Conservation (phyloP, 768 basidiomycete species). For the Grammothele lineata region DNA sequence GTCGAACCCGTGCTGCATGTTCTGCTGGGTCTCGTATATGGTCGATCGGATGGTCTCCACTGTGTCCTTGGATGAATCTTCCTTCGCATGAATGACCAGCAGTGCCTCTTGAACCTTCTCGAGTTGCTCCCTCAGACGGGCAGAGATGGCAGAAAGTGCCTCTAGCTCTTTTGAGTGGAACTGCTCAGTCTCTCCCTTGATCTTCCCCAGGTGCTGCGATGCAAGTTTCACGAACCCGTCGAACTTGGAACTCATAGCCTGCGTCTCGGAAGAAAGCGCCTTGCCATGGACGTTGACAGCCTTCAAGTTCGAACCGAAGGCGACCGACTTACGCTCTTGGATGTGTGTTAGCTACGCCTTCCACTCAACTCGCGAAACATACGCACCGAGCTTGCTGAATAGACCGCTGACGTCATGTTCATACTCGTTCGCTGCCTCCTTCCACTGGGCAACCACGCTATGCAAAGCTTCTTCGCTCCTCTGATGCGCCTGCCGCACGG, state of each 20-base stretch:
- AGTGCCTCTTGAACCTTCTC: conserved; percentile 49
- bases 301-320: conserved; percentile 61
- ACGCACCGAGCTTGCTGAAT: conserved; percentile 80
- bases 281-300: conserved; percentile 61
- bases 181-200: conserved; percentile 53
- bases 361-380: not conserved
- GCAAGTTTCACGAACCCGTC: conserved; percentile 58
- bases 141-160: conserved; percentile 44
- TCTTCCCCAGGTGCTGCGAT: conserved; percentile 44
- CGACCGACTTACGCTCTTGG: conserved; percentile 68
- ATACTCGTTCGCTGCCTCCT: conserved; percentile 60
- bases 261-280: conserved; percentile 50
- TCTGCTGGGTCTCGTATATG: conserved; percentile 49
- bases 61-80: conserved; percentile 50
- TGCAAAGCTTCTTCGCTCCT: conserved; percentile 68
- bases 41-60: conserved; percentile 43
- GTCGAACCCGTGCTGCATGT: conserved; percentile 46
- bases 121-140: conserved; percentile 55
- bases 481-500: conserved; percentile 75
- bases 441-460: conserved; percentile 66
- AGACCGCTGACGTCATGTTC: conserved; percentile 65
- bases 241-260: conserved; percentile 52
- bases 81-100: conserved; percentile 50
- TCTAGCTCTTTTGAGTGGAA: conserved; percentile 56
- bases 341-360: too few species aligned